phyloP scores from a whole-genome alignment of 2,329 filamentous ascomycete species.

The Pyrenochaeta sp. region DNA sequence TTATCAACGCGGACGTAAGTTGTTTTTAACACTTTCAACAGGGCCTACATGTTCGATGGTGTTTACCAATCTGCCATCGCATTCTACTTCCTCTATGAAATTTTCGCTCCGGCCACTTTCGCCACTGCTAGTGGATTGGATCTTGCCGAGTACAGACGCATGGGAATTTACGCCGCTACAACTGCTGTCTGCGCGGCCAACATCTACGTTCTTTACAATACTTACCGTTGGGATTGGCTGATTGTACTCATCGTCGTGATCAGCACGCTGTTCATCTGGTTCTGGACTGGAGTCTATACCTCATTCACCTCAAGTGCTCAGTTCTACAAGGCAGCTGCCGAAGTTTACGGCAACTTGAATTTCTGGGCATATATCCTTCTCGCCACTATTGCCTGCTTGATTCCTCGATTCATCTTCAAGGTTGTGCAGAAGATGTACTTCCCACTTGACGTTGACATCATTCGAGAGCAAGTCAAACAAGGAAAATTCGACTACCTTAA shows the following conservation, averaged over 20 bases:
- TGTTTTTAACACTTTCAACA: too few relatives aligned
- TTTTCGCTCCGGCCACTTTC: conserved; percentile 74
- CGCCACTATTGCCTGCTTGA: conserved; percentile 80
- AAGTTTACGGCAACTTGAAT: conserved; percentile 80
- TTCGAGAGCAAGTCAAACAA: conserved; percentile 86
- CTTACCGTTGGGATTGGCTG: conserved; percentile 98
- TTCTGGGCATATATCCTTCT: conserved; percentile 89
- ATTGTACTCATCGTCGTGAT: conserved; percentile 82
- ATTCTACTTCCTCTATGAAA: conserved; percentile 90
- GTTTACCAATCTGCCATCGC: conserved; percentile 92
- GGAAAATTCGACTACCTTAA: conserved; percentile 82
- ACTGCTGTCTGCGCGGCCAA: conserved; percentile 90
- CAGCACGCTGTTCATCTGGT: conserved; percentile 87
- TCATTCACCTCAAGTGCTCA: conserved; percentile 63
- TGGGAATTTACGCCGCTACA: conserved; percentile 87
- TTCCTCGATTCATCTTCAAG: conserved; percentile 88
- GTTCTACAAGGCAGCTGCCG: conserved; percentile 78
- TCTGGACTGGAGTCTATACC: conserved; percentile 93
- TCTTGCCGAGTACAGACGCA: conserved; percentile 79
- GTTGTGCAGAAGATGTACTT: conserved; percentile 91
- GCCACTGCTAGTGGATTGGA: conserved; percentile 76
- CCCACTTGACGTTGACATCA: conserved; percentile 90
- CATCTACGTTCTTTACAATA: conserved; percentile 92
- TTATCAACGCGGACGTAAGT: conserved; percentile 19
- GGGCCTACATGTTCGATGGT: conserved; percentile 90